Conservation (phyloP, 2,329 filamentous ascomycete genomes). For the Neonectria coccinea region DNA sequence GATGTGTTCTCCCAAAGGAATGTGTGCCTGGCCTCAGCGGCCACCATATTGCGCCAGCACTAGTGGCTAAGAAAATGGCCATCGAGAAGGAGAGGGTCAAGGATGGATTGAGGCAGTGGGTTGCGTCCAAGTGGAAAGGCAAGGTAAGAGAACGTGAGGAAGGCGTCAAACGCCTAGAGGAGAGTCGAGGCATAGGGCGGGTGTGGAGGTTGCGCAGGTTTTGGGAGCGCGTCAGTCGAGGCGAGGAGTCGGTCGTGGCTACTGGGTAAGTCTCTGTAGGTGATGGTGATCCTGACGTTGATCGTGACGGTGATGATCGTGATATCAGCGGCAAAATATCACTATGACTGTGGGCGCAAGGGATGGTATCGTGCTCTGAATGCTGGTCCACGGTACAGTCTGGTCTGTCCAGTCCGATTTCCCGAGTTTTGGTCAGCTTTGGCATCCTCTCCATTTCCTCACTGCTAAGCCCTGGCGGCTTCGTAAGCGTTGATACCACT, state of each 20-base stretch:
- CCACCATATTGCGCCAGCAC: slow-evolving; percentile 65
- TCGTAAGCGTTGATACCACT: not conserved
- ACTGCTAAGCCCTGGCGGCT: slow-evolving; percentile 10
- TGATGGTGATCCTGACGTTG: not conserved
- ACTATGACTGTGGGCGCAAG: not conserved
- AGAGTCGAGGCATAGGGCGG: slow-evolving; percentile 64
- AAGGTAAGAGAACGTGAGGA: slow-evolving; percentile 64
- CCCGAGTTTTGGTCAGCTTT: not conserved
- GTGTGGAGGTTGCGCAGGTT: slow-evolving; percentile 73
- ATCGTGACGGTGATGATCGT: slow-evolving; percentile 9
- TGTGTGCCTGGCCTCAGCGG: slow-evolving; percentile 63
- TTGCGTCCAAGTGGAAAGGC: slow-evolving; percentile 68
- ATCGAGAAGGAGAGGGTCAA: slow-evolving; percentile 77
- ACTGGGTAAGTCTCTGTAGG: slow-evolving; percentile 36
- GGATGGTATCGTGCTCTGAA: slow-evolving; percentile 1
- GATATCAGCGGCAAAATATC: not conserved
- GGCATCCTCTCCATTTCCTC: not conserved
- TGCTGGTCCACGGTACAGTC: not conserved
- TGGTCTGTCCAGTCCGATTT: not conserved
- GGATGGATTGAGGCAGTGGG: slow-evolving; percentile 73
- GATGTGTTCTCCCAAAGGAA: slow-evolving; percentile 74
- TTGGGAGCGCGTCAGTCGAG: slow-evolving; percentile 71
- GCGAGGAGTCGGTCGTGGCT: slow-evolving; percentile 44
- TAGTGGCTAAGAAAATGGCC: slow-evolving; percentile 71
- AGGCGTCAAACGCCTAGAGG: slow-evolving; percentile 60